Evolutionary conservation across 2,329 filamentous ascomycete species (phyloP).

Genomic region (Aspergillus arachidicola): DNA sequence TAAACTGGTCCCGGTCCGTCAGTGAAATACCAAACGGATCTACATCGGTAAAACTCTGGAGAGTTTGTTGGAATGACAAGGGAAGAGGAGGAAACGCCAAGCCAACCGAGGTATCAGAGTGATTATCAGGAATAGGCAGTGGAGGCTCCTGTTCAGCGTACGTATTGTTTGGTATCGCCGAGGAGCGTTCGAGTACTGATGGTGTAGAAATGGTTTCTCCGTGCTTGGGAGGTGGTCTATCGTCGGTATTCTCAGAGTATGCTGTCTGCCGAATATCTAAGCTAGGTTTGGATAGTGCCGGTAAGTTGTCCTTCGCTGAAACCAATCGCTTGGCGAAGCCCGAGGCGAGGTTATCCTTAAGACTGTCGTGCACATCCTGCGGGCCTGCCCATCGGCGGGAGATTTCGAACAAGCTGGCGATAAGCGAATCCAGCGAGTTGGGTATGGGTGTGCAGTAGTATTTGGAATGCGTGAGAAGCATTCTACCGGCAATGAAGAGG

Average conservation of each 20-base stretch:
- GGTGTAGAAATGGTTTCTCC: neutral
- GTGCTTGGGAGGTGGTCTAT: neutral
- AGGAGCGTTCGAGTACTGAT: neutral
- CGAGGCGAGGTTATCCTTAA: conserved; percentile 20
- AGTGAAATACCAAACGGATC: neutral
- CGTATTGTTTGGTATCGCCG: neutral
- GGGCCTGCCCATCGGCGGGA: conserved; percentile 42
- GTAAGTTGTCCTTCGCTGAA: conserved; percentile 13
- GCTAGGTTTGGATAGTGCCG: conserved; percentile 6
- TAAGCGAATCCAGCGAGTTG: conserved; percentile 35
- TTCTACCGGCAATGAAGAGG: conserved; percentile 47
- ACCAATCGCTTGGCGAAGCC: conserved; percentile 24
- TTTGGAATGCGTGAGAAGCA: conserved; percentile 43
- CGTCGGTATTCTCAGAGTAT: conserved; percentile 20
- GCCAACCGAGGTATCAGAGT: conserved; percentile 7
- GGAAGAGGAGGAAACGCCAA: conserved; percentile 24
- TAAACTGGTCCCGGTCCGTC: neutral
- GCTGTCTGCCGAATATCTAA: conserved; percentile 24
- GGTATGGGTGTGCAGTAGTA: conserved; percentile 35
- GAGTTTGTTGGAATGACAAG: conserved; percentile 14
- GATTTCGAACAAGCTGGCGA: conserved; percentile 39
- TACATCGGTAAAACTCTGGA: neutral
- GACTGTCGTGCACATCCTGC: neutral
- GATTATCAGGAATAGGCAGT: neutral
- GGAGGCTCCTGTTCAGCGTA: neutral